Base-by-base conservation (phyloP, 768 basidiomycete genomes). In the Suillus subluteus region DNA sequence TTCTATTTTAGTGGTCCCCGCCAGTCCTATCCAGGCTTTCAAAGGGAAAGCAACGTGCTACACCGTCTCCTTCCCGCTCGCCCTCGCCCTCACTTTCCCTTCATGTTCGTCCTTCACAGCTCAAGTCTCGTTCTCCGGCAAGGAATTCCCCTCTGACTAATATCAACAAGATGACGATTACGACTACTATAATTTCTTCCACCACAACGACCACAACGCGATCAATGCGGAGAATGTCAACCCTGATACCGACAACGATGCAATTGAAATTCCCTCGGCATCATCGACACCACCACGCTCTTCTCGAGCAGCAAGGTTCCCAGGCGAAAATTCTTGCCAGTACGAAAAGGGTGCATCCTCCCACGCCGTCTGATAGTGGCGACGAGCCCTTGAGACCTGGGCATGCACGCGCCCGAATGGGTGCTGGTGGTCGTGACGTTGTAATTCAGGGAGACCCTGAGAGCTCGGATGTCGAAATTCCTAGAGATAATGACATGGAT, bases 401-500 rank as follows among this genome's bases (percentile, higher is more conserved):
- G 3, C 80, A 85, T 68, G 83, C 86, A 30, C 80, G 83, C 30
- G 75, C 78, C 58, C 80, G 83, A 55, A 77, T 74, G 54, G 72
- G 79, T 37, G 66, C 68, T 26, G 74, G 75, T 35, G 73, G 79
- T 8, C 77, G 69, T 62, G 74, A 79, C 62, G 66, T 74, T 40
- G 82, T 84, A 7, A 81, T 91, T 63, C 84, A 78, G 68, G 90
- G 89, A 9, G 91, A 91, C 68, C 75, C 87, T 1, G 89, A 91
- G 72, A 90, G 88, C 75, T 84, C 84, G 30, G 84, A 85, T 43
- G 72, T 77, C 35, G 78, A 76, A 32, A 64, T 1, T 35, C 64
- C 52, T 32, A 52, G 55, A 18, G 41, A 61, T 21, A 40, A 21
- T 3, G 69, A 63, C 16, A 38, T 62, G n/a, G 68, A 70, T n/a